Percentiles rank a stretch among this genome's conserved stretches.
Conservation (phyloP, 108 stramenopile species). For the Nitzschia putrida region DNA sequence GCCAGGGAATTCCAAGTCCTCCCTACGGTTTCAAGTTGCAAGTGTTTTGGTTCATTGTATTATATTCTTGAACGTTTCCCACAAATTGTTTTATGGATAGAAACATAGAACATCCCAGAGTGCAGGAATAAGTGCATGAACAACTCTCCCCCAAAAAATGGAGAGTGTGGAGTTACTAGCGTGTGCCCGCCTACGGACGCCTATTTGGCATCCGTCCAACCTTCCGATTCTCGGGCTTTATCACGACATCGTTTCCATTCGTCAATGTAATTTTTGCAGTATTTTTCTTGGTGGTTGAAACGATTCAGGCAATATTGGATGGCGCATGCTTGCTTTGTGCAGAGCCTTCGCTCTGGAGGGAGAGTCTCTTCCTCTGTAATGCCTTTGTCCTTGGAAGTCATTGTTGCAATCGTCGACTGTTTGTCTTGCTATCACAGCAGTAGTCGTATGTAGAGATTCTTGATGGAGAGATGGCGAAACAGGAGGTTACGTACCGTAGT, state of each 20-base stretch:
- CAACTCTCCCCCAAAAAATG: too few relatives aligned
- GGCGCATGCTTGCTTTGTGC: conserved; percentile 75
- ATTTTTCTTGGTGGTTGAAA: conserved; percentile 66
- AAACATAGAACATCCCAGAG: too few relatives aligned
- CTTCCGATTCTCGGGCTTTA: conserved; percentile 28
- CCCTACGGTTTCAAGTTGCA: background rate
- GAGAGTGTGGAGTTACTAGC: too few relatives aligned
- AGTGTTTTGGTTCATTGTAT: too few relatives aligned
- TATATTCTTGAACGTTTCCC: too few relatives aligned
- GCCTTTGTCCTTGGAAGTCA: background rate
- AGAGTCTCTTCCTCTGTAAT: background rate
- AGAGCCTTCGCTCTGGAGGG: conserved; percentile 53
- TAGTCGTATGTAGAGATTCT: too few relatives aligned
- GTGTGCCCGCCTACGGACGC: too few relatives aligned
- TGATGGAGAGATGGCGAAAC: too few relatives aligned
- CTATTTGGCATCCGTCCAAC: background rate
- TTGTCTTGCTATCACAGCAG: background rate
- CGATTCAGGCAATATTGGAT: conserved; percentile 81
- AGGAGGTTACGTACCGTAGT: too few relatives aligned
- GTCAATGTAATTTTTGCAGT: conserved; percentile 56
- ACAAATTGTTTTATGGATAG: too few relatives aligned
- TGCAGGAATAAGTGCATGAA: too few relatives aligned
- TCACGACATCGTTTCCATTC: conserved; percentile 69
- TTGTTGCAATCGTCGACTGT: background rate
- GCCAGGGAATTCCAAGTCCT: background rate